phyloP scores from a whole-genome alignment of 108 stramenopile species.

The Bacterosira constricta region DNA sequence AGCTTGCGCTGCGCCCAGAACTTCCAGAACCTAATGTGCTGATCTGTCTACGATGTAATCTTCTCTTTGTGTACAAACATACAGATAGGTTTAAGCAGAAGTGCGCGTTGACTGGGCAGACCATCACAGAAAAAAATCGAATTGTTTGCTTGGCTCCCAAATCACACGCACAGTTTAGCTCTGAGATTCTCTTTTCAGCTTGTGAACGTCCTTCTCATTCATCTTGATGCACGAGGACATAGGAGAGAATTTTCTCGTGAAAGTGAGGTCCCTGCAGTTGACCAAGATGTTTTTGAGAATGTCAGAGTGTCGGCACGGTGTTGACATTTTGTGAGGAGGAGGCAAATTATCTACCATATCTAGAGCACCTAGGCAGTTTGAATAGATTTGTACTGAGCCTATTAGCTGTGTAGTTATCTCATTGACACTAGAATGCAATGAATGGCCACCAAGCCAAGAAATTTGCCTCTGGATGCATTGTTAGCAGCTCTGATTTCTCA shows the following conservation, averaged over 20 bases:
- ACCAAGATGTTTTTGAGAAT: constrained; percentile 18
- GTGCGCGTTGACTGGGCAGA: no score
- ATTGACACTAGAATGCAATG: background rate
- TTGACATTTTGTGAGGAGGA: background rate
- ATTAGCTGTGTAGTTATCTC: background rate
- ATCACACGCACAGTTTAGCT: no score
- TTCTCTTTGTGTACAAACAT: no score
- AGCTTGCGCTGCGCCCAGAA: no score
- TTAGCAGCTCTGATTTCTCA: background rate
- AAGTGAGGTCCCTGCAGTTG: background rate
- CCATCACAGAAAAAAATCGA: no score
- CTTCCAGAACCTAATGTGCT: no score
- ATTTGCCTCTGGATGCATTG: constrained; percentile 14
- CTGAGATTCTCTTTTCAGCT: no score
- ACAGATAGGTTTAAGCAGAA: no score
- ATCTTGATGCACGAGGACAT: no score
- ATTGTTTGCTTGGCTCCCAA: no score
- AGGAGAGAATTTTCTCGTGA: background rate
- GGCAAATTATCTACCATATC: background rate
- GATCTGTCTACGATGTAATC: no score
- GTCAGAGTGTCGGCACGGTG: constrained; percentile 4
- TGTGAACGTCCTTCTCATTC: no score
- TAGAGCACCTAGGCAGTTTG: background rate
- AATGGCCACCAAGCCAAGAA: background rate
- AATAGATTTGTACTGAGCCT: background rate